These are phyloP conservation scores for Chlamydomonas applanata DNA, from an alignment of 139 green algal genomes.

Conservation along the genomic window DNA sequence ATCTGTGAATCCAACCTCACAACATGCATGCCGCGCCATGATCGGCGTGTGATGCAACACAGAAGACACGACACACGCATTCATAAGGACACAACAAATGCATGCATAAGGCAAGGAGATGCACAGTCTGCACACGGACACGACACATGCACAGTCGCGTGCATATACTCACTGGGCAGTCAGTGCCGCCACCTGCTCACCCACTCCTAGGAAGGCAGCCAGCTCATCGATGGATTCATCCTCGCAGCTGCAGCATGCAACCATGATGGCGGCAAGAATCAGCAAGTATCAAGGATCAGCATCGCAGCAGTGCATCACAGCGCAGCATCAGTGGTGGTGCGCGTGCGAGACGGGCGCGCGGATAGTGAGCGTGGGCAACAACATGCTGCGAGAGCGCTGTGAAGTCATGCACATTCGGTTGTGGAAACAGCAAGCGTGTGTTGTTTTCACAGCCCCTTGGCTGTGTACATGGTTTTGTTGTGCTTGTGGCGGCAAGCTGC, in stretches of 20 bases:
- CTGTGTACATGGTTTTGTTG: neutral
- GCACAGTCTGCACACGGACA: too few relatives aligned
- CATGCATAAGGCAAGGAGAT: too few relatives aligned
- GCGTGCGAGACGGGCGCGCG: too few relatives aligned
- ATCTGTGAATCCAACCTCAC: too few relatives aligned
- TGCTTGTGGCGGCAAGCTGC: neutral
- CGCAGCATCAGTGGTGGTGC: too few relatives aligned
- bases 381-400: neutral
- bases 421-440: neutral
- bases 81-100: too few relatives aligned
- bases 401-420: neutral
- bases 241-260: slow-evolving; percentile 66
- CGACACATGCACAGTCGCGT: too few relatives aligned
- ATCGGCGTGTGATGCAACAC: too few relatives aligned
- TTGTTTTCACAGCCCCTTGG: neutral
- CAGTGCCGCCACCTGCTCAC: slow-evolving; percentile 83
- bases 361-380: too few relatives aligned
- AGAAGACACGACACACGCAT: too few relatives aligned
- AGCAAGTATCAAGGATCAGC: neutral
- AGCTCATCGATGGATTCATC: slow-evolving; percentile 98
- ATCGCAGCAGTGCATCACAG: neutral
- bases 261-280: neutral
- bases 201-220: slow-evolving; percentile 85
- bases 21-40: too few relatives aligned
- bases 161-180: slow-evolving; percentile 60